A percentile compares a stretch with the other conserved stretches of the same genome.
Evolutionary conservation across 345 rosid genomes (phyloP).

Genomic region (Salix koriyanagi): DNA sequence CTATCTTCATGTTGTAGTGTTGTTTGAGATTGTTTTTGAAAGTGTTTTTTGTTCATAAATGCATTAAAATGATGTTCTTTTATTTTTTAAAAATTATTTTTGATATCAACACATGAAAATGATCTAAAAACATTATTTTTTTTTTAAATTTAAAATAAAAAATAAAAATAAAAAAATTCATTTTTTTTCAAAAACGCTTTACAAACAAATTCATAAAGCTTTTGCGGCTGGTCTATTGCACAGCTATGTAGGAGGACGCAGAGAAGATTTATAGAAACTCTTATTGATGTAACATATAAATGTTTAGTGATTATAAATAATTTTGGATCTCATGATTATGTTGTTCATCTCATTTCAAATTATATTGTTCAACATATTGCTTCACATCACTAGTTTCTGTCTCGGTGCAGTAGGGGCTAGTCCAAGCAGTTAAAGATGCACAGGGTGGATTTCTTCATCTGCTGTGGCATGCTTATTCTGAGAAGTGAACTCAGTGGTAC

Average conservation of each 20-base stretch:
- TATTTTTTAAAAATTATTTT: no score
- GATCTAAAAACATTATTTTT: no score
- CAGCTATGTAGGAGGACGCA: neutral
- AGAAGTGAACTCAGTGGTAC: conserved; percentile 50
- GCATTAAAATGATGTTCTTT: no score
- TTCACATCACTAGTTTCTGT: neutral
- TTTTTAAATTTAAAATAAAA: no score
- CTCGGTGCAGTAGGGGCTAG: conserved; percentile 71
- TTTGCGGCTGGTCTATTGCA: neutral
- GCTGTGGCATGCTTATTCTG: conserved; percentile 67
- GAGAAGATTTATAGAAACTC: neutral
- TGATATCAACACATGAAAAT: no score
- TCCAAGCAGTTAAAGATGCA: conserved; percentile 56
- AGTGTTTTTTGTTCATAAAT: no score
- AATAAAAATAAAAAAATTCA: no score
- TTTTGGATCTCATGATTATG: neutral
- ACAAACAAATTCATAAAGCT: no score
- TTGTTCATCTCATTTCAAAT: neutral
- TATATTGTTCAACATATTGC: neutral
- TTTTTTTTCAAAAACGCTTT: no score
- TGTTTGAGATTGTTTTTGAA: no score
- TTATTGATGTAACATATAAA: neutral
- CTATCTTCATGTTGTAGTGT: neutral
- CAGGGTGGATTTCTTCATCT: conserved; percentile 79
- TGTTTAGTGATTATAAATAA: neutral